Evolutionary conservation across 2,329 filamentous ascomycete species (phyloP).

Genomic region (Neofusicoccum cordaticola): DNA sequence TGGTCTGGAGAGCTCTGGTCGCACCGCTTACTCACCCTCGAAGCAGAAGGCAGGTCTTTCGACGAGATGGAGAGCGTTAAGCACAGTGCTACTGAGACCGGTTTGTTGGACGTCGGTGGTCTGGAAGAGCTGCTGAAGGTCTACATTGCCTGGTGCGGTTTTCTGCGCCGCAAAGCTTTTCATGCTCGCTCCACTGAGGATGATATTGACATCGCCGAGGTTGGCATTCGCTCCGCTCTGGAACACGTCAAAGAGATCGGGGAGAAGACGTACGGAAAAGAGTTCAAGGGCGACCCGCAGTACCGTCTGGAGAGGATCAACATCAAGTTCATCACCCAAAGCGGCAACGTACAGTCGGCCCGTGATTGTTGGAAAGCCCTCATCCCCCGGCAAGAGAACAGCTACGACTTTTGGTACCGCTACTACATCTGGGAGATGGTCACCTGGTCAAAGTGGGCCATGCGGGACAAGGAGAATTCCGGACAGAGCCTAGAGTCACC

Average conservation of each 20-base stretch:
- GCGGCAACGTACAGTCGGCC: constrained; percentile 72
- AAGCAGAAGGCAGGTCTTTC: constrained; percentile 73
- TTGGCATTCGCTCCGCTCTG: constrained; percentile 79
- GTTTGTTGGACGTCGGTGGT: constrained; percentile 78
- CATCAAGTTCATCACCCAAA: constrained; percentile 86
- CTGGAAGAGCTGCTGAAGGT: constrained; percentile 88
- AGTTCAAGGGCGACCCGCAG: constrained; percentile 80
- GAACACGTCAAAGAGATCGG: constrained; percentile 79
- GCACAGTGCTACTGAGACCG: constrained; percentile 82
- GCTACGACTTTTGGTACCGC: constrained; percentile 88
- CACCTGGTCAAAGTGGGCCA: constrained; percentile 58
- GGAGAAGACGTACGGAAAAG: constrained; percentile 70
- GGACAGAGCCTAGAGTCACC: constrained; percentile 57
- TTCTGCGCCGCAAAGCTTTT: constrained; percentile 82
- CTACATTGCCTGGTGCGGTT: constrained; percentile 92
- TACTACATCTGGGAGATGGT: constrained; percentile 93
- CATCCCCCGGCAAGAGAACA: constrained; percentile 66
- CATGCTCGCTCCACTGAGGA: constrained; percentile 69
- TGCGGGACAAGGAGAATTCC: constrained; percentile 50
- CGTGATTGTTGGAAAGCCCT: constrained; percentile 75
- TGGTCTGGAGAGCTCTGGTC: constrained; percentile 93
- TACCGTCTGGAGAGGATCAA: constrained; percentile 89
- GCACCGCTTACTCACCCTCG: constrained; percentile 79
- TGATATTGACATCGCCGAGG: constrained; percentile 80
- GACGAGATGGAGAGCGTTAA: constrained; percentile 85